Base-by-base conservation (phyloP, 2,329 filamentous ascomycete species). In the Fusarium sp. region DNA sequence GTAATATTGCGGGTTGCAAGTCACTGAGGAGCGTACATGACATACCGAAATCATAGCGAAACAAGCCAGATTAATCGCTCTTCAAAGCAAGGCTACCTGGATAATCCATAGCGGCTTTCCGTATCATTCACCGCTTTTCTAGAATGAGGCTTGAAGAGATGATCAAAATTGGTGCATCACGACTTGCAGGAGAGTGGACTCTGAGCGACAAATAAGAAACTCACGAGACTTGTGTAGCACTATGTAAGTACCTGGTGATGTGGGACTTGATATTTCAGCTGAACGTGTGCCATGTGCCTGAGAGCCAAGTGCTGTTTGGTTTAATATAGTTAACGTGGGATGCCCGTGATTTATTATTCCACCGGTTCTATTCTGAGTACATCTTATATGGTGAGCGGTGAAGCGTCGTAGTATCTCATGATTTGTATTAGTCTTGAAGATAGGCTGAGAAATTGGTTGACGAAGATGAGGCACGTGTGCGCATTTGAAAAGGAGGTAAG, bases 41-140 rank as follows among this genome's bases (percentile, higher is more conserved):
- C 10, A n/a, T 21, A n/a, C 23, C 23, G 42, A 39, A 35, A 31
- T 60, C 42, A 61, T 54, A n/a, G 37, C 20, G 48, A 54, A 55
- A 57, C 50, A 31, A 43, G 23, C 49, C 42, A 44, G 39, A 28
- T 29, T 44, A 61, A 59, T 52, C 31, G 48, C 23, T 49, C 16
- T 23, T 21, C 38, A 46, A 61, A 42, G 42, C 29, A 35, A 47
- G 55, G 49, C 49, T 23, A 63, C 31, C 13, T 50, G 13, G 20
- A 39, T 60, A 56, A 55, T 57, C 31, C 56, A 53, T 48, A 47
- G 56, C 57, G 52, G 58, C 58, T 43, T 63, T 57, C 49, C 35
- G 24, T n/a, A 53, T 33, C 26, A 23, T 70, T 70, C 68, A 70
- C 68, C 68, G 68, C 68, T 70, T 56, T 71, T 70, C 68, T 57